These are phyloP conservation scores for Rutstroemia sp. DNA, from an alignment of 2,329 filamentous ascomycete species.

Conservation along the genomic window DNA sequence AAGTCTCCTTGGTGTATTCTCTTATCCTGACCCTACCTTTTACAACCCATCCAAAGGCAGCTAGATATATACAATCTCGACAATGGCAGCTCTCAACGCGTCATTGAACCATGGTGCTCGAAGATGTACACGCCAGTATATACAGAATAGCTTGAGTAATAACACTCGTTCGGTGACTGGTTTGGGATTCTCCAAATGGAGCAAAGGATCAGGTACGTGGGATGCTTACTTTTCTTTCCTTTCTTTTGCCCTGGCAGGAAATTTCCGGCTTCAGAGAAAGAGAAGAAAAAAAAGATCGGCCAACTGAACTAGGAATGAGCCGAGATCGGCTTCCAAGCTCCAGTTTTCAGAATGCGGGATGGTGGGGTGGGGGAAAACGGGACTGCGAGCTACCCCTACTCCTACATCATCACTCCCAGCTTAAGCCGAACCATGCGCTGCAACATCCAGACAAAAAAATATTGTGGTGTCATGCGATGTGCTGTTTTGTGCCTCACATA, in stretches of 20 bases:
- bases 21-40: neutral
- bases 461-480: neutral
- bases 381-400: too few species aligned
- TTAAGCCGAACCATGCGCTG: too few species aligned
- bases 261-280: neutral
- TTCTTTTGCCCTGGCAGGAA: too few species aligned
- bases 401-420: too few species aligned
- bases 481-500: neutral
- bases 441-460: too few species aligned
- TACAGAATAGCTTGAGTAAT: neutral
- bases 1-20: too few species aligned
- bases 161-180: neutral
- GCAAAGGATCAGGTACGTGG: neutral
- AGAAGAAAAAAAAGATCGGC: neutral
- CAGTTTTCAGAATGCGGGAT: too few species aligned
- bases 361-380: too few species aligned
- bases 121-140: slow-evolving; percentile 1
- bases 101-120: neutral
- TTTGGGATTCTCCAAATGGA: neutral
- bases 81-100: slow-evolving; percentile 3
- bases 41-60: neutral
- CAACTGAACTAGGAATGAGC: too few species aligned
- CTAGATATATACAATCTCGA: neutral
- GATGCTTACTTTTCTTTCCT: neutral
- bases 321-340: too few species aligned